These are phyloP conservation scores for Podaxis sp. DNA, from an alignment of 768 basidiomycete genomes.

Conservation along the genomic window DNA sequence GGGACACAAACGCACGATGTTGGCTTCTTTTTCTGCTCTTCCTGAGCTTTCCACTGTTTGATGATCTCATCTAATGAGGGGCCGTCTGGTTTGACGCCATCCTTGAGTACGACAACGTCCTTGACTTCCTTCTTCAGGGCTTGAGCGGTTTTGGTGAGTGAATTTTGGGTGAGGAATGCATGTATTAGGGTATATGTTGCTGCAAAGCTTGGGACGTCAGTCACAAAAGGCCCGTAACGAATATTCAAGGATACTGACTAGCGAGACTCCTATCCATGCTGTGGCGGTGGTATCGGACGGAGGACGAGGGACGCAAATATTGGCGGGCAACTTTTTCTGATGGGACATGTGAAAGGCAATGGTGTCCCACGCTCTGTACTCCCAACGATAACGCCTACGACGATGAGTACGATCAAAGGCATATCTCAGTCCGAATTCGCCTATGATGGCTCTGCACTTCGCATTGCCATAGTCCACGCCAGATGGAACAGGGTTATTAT, in stretches of 20 bases:
- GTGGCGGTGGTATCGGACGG: constrained; percentile 9
- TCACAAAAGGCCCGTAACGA: not conserved
- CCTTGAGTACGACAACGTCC: constrained; percentile 55
- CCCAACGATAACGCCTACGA: not conserved
- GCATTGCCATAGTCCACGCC: constrained; percentile 91
- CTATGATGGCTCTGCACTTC: constrained; percentile 76
- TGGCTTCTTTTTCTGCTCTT: constrained; percentile 17
- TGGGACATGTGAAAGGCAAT: constrained; percentile 21
- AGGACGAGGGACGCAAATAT: not conserved
- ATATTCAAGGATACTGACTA: constrained; percentile 30
- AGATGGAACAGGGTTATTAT: constrained; percentile 93
- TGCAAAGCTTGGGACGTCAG: constrained; percentile 23
- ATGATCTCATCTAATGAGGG: constrained; percentile 64
- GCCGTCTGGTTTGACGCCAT: constrained; percentile 40
- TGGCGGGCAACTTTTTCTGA: constrained; percentile 17
- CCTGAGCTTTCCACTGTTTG: constrained; percentile 51
- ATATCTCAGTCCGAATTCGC: constrained; percentile 51
- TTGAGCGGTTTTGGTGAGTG: constrained; percentile 66
- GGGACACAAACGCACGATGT: constrained; percentile 17
- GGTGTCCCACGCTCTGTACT: constrained; percentile 25
- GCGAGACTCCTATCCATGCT: constrained; percentile 50
- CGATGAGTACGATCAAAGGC: constrained; percentile 73
- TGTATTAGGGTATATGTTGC: constrained; percentile 77
- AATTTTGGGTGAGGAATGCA: constrained; percentile 61
- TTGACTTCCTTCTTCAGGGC: constrained; percentile 74